Evolutionary conservation across 2,329 filamentous ascomycete genomes (phyloP).

Genomic region (Aspergillus unguis): DNA sequence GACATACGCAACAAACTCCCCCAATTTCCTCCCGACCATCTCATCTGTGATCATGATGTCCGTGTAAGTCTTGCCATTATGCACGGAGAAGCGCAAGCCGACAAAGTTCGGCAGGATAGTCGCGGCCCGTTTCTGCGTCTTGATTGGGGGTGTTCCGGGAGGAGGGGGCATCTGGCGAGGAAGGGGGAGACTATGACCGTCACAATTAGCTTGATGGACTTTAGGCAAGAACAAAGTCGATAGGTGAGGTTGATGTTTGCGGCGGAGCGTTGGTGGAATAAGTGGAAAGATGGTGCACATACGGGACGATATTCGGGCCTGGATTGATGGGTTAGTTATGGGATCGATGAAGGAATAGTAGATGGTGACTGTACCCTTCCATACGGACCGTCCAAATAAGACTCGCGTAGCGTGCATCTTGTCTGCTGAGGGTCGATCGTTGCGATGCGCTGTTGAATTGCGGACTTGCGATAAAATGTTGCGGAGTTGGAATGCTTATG

Average conservation of each 20-base stretch:
- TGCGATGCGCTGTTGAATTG: background rate
- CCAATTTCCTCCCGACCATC: slow-evolving; percentile 94
- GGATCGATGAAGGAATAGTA: too few species aligned
- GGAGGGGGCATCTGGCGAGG: slow-evolving; percentile 47
- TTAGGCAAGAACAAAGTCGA: too few species aligned
- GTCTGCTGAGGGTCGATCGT: background rate
- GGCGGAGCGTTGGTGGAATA: too few species aligned
- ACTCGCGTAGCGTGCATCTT: slow-evolving; percentile 67
- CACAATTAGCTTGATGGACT: too few species aligned
- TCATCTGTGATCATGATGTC: slow-evolving; percentile 85
- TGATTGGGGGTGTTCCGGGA: slow-evolving; percentile 69
- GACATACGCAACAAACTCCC: slow-evolving; percentile 84
- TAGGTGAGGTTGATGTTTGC: too few species aligned
- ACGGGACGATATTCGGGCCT: slow-evolving; percentile 71
- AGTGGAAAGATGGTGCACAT: slow-evolving; percentile 36
- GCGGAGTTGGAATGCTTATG: slow-evolving; percentile 6
- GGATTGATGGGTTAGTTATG: slow-evolving; percentile 10
- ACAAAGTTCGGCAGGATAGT: slow-evolving; percentile 93
- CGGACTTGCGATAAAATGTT: slow-evolving; percentile 7
- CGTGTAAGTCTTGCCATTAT: slow-evolving; percentile 85
- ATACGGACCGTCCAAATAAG: slow-evolving; percentile 73
- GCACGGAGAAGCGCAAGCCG: slow-evolving; percentile 80
- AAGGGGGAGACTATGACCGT: slow-evolving; percentile 36
- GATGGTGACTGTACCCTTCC: slow-evolving; percentile 67
- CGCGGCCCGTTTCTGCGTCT: slow-evolving; percentile 80